Evolutionary conservation across 2,329 filamentous ascomycete species (phyloP), one percentile per base, ranked within the genome.

Genomic region (Calonectria pseudoturangicola): DNA sequence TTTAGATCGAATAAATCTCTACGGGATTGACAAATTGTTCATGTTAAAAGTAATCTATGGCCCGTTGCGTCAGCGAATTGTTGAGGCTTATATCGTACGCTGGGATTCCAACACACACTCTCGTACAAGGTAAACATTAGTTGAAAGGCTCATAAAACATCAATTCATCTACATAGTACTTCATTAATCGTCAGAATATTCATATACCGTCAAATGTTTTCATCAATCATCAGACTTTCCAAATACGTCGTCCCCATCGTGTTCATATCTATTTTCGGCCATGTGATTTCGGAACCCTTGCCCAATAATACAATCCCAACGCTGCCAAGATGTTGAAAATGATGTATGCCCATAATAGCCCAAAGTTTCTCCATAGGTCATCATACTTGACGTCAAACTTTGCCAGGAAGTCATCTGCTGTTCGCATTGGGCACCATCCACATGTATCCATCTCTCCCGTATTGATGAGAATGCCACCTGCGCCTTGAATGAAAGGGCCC

Each of bases 281-380:
- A 2, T 15, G 12, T 13, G 54, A 10, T 28, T 87, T 88, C 1
- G 86, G 86, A 76, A 88, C 83, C 54, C 86, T 82, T 1, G 82
- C 85, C 69, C 89, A 79, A 85, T 87, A 92, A 80, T 92, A 92
- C 54, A 92, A 80, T 9, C 84, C 80, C 33, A 92, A 80, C 0
- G 90, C 89, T 0, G 86, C 89, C 28, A 82, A 81, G 25, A 91
- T 82, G 79, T 92, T 92, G 81, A 92, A 90, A 27, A 85, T 79
- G 70, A 91, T 86, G 75, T 89, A 92, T 0, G 85, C 87, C 85
- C 88, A 92, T 47, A 91, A 82, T 36, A 93, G 84, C 6, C 91
- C 92, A 80, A 92, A 92, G 81, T 94, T 93, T 70, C 92, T 88
- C 92, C 92, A 94, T 43, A 91, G 85, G 33, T 93, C 84, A 33